Conservation (phyloP, 169 alveolate species). For the Babesia bigemina region DNA sequence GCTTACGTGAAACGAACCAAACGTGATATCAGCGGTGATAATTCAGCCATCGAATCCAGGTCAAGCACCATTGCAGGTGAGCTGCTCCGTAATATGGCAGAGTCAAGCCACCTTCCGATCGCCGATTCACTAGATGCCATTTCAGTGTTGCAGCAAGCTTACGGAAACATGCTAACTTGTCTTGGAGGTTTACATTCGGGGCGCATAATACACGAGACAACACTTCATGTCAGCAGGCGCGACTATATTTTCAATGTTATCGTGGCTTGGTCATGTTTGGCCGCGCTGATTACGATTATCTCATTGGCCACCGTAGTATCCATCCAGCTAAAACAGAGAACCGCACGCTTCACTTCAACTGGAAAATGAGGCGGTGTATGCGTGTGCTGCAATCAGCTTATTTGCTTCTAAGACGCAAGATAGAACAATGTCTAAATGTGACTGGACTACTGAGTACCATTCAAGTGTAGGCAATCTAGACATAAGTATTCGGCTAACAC, state of each 20-base stretch:
- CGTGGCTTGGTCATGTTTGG: constrained; percentile 14
- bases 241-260: neutral
- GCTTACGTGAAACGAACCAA: neutral
- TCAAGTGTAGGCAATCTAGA: too few species aligned
- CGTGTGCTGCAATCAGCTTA: too few species aligned
- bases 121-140: constrained; percentile 12
- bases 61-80: neutral
- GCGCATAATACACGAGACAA: neutral
- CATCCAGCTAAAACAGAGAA: neutral
- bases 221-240: constrained; percentile 1
- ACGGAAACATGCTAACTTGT: neutral
- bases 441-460: too few species aligned
- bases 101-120: neutral
- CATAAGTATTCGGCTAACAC: too few species aligned
- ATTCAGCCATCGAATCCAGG: neutral
- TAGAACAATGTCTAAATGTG: too few species aligned
- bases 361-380: too few species aligned
- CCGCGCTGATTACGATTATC: constrained; percentile 3
- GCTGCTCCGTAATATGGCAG: neutral
- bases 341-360: too few species aligned
- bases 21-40: neutral
- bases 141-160: constrained; percentile 14
- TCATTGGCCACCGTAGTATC: constrained; percentile 4
- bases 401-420: too few species aligned
- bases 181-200: constrained; percentile 14